Evolutionary conservation across 2,329 filamentous ascomycete genomes (phyloP).

Genomic region (Cladobotryum protrusum): DNA sequence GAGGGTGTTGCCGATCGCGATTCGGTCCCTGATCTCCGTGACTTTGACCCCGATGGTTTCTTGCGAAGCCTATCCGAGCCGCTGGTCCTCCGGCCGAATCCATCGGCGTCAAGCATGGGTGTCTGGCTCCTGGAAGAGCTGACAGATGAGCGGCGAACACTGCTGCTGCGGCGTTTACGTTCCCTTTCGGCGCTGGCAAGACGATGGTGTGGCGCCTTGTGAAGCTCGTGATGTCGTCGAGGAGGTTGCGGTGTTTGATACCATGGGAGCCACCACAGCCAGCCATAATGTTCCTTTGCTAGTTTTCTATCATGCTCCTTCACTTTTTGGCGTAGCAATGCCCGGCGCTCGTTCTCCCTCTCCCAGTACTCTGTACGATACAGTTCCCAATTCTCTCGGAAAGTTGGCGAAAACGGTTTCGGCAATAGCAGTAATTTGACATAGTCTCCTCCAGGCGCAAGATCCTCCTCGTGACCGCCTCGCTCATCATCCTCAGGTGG

Average conservation of each 20-base stretch:
- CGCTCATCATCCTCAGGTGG: conserved; percentile 52
- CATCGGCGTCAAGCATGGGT: conserved; percentile 43
- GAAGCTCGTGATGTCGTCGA: conserved; percentile 26
- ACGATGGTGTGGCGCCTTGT: conserved; percentile 34
- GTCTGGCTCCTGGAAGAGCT: conserved; percentile 46
- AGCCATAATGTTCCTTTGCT: conserved; percentile 61
- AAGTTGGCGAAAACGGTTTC: conserved; percentile 91
- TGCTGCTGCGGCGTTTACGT: conserved; percentile 45
- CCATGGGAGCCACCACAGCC: conserved; percentile 85
- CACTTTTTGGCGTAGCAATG: conserved; percentile 63
- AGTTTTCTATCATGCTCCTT: conserved; percentile 61
- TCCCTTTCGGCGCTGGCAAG: conserved; percentile 39
- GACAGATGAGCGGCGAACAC: conserved; percentile 45
- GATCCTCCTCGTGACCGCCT: conserved; percentile 77
- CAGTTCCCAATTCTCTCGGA: conserved; percentile 94
- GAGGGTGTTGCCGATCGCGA: conserved; percentile 33
- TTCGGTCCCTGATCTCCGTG: conserved; percentile 40
- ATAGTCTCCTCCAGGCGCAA: conserved; percentile 83
- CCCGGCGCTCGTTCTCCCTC: conserved; percentile 83
- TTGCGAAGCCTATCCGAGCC: conserved; percentile 47
- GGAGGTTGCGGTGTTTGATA: conserved; percentile 31
- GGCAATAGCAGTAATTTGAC: conserved; percentile 85
- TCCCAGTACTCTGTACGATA: conserved; percentile 97
- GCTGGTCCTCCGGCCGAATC: conserved; percentile 38
- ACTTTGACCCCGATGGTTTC: conserved; percentile 39